These are phyloP conservation scores for Neurospora sp. DNA, from an alignment of 495 filamentous ascomycete genomes.

Conservation along the genomic window DNA sequence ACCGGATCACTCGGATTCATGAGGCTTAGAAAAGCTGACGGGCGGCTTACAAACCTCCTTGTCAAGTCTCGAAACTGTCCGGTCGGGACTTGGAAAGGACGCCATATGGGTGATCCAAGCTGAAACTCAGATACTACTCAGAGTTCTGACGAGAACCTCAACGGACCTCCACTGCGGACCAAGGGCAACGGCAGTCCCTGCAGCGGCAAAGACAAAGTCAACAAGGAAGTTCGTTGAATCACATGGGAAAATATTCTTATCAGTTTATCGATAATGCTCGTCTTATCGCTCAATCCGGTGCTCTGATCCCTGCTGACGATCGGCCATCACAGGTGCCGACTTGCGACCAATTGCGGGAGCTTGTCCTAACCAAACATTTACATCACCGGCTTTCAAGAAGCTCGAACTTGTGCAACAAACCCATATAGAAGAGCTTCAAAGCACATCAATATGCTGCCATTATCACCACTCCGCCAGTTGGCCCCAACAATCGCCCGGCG, in stretches of 20 bases:
- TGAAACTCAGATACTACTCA: neutral
- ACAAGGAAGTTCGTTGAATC: neutral
- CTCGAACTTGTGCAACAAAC: neutral
- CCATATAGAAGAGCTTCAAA: neutral
- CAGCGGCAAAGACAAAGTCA: neutral
- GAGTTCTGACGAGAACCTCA: neutral
- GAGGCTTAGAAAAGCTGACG: neutral
- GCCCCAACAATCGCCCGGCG: constrained; percentile 5
- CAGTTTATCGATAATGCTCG: neutral
- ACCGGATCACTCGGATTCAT: neutral
- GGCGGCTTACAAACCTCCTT: neutral
- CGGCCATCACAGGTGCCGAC: neutral
- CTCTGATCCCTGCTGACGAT: neutral
- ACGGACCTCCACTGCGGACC: neutral
- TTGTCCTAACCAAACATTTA: neutral
- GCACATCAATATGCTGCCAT: neutral
- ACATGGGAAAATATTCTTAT: neutral
- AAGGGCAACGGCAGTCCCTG: neutral
- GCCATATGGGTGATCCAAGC: neutral
- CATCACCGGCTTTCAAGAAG: neutral
- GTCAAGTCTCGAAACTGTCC: neutral
- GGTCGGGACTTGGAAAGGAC: neutral
- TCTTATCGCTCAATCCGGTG: neutral
- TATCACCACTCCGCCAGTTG: constrained; percentile 1
- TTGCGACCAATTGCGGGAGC: neutral